Conservation (phyloP, 2,329 filamentous ascomycete species). For the Scedosporium minutisporum region DNA sequence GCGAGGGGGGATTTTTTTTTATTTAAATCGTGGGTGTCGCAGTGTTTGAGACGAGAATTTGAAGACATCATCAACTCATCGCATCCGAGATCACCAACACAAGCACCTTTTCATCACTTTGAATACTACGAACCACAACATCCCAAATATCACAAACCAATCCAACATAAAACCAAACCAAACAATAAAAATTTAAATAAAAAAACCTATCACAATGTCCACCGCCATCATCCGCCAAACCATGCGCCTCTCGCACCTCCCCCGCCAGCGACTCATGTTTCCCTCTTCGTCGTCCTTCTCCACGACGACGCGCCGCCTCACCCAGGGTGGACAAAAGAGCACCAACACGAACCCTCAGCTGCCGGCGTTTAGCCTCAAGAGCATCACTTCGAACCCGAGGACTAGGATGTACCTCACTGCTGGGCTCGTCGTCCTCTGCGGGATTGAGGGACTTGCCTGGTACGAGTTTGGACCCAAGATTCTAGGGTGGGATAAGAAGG, state of each 20-base stretch:
- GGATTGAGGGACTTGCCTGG: conserved; percentile 13
- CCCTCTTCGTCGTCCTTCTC: conserved; percentile 6
- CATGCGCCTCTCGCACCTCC: not conserved
- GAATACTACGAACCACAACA: no score
- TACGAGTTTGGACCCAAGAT: conserved; percentile 15
- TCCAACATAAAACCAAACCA: not conserved
- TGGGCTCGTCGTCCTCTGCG: conserved; percentile 10
- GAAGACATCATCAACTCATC: no score
- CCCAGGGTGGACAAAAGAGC: not conserved
- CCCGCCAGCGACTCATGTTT: not conserved
- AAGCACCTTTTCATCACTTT: no score
- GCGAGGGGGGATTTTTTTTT: no score
- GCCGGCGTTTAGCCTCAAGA: conserved; percentile 13
- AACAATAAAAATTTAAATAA: not conserved
- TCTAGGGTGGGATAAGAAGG: conserved; percentile 8
- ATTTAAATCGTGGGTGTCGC: no score
- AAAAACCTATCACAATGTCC: not conserved
- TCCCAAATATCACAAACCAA: no score
- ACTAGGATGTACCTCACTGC: conserved; percentile 9
- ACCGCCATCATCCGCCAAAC: not conserved
- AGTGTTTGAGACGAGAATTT: no score
- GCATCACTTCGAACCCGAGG: conserved; percentile 13
- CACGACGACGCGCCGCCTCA: conserved; percentile 8
- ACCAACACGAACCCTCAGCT: conserved; percentile 10
- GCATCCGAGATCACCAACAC: no score